phyloP scores from a whole-genome alignment of 306 rosid species.

The Delonix regia region DNA sequence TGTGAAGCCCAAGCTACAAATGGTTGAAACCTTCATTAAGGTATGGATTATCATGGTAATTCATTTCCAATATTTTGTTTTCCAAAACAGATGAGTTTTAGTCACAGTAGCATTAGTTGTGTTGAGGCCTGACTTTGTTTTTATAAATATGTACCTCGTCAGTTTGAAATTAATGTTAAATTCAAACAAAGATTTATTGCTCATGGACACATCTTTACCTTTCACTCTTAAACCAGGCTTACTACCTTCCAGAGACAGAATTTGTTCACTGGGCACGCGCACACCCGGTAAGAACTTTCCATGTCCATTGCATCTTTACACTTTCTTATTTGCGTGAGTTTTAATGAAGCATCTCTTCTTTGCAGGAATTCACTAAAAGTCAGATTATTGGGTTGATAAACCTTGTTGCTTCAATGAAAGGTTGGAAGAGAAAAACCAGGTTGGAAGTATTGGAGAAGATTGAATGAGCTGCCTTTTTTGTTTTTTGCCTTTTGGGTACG shows the following conservation, averaged over 20 bases:
- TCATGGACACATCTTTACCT: slow-evolving; percentile 30
- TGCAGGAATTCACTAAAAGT: slow-evolving; percentile 88
- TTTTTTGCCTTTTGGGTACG: slow-evolving; percentile 19
- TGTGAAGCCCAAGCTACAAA: slow-evolving; percentile 83
- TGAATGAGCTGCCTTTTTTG: slow-evolving; percentile 56
- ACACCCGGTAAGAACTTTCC: slow-evolving; percentile 71
- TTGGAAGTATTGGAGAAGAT: slow-evolving; percentile 90
- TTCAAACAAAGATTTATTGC: slow-evolving; percentile 17
- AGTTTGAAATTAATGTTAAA: slow-evolving; percentile 24
- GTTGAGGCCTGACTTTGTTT: slow-evolving; percentile 24
- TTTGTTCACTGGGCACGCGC: slow-evolving; percentile 91
- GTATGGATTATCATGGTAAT: slow-evolving; percentile 44
- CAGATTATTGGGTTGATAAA: slow-evolving; percentile 87
- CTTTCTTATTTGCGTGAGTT: slow-evolving; percentile 21
- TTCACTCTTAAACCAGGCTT: slow-evolving; percentile 67
- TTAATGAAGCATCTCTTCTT: slow-evolving; percentile 32
- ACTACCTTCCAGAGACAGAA: slow-evolving; percentile 97
- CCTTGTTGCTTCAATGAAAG: slow-evolving; percentile 95
- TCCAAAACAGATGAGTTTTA: slow-evolving; percentile 12
- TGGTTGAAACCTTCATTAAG: slow-evolving; percentile 92
- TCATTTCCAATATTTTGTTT: slow-evolving; percentile 12
- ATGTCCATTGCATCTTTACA: slow-evolving; percentile 17
- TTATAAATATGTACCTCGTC: slow-evolving; percentile 9
- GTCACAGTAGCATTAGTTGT: slow-evolving; percentile 5
- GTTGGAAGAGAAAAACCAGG: slow-evolving; percentile 98